These are phyloP conservation scores for Larix kaempferi DNA, from an alignment of 75 land plant species.

Conservation along the genomic window DNA sequence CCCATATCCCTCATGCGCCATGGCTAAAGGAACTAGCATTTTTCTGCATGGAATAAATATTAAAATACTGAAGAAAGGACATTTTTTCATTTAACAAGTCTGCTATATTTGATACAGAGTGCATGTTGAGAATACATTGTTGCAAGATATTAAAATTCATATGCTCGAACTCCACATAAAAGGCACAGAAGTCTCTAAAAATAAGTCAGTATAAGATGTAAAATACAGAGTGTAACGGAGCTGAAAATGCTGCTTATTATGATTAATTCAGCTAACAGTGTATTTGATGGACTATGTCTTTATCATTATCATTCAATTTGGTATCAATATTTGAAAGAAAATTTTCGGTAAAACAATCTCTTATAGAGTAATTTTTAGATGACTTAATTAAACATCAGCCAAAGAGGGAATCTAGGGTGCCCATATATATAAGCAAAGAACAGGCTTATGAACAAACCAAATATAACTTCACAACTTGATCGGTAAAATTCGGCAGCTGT, in stretches of 20 bases:
- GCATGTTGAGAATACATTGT: background rate
- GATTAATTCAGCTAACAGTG: background rate
- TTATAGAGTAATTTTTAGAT: background rate
- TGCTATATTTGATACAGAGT: background rate
- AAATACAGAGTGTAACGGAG: background rate
- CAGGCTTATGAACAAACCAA: background rate
- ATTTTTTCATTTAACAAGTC: background rate
- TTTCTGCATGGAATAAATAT: conserved; percentile 7
- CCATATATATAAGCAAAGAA: background rate
- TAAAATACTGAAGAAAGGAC: background rate
- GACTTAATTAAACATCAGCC: background rate
- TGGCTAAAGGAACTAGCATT: conserved; percentile 7
- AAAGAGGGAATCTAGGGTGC: too few species aligned
- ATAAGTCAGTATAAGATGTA: background rate
- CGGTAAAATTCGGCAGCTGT: background rate
- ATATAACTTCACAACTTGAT: too few species aligned
- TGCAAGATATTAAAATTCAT: background rate
- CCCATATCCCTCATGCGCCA: conserved; percentile 11
- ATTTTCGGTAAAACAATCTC: background rate
- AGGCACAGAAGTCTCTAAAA: background rate
- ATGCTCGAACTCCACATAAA: background rate
- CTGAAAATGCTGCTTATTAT: background rate
- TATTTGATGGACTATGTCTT: background rate
- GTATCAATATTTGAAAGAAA: background rate
- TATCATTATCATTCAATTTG: background rate